A percentile compares a stretch with the other conserved stretches of the same genome.
These are phyloP conservation scores for Spirogloea muscicola DNA, from an alignment of 139 green algal species.

Conservation along the genomic window DNA sequence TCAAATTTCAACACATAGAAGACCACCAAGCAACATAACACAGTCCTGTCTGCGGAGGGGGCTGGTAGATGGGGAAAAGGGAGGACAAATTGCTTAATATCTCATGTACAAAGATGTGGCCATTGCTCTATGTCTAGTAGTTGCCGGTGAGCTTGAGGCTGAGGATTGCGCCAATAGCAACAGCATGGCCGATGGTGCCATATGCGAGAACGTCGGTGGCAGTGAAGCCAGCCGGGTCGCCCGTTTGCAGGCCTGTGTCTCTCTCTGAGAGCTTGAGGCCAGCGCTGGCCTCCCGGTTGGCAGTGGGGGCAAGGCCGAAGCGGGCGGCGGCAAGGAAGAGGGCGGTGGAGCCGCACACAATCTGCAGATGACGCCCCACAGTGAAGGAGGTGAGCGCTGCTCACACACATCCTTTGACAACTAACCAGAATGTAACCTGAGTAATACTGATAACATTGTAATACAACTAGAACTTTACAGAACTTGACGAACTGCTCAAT, in stretches of 20 bases:
- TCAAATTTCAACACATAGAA: too few species aligned
- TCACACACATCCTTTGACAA: neutral
- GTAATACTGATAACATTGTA: neutral
- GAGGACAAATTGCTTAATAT: too few species aligned
- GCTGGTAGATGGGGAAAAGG: too few species aligned
- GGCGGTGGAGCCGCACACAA: slow-evolving; percentile 80
- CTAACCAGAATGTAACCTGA: neutral
- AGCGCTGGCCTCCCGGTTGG: slow-evolving; percentile 68
- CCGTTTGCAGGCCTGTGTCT: slow-evolving; percentile 58
- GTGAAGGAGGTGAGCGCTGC: too few species aligned
- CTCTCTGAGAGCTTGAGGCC: slow-evolving; percentile 72
- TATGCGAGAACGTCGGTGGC: slow-evolving; percentile 76
- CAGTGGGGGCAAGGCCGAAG: slow-evolving; percentile 85
- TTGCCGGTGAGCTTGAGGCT: slow-evolving; percentile 26
- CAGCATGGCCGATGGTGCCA: slow-evolving; percentile 68
- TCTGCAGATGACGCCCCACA: slow-evolving; percentile 70
- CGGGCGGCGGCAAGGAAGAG: slow-evolving; percentile 74
- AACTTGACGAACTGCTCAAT: neutral
- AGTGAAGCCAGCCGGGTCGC: slow-evolving; percentile 86
- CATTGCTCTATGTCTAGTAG: too few species aligned
- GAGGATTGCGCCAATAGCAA: slow-evolving; percentile 29
- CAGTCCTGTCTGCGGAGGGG: too few species aligned
- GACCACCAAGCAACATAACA: too few species aligned
- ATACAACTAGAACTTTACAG: neutral
- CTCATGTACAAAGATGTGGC: too few species aligned